A percentile compares a stretch with the other conserved stretches of the same genome.
These are phyloP conservation scores for Vaccinium myrtillus DNA, from an alignment of 148 eudicot genomes.

Conservation along the genomic window DNA sequence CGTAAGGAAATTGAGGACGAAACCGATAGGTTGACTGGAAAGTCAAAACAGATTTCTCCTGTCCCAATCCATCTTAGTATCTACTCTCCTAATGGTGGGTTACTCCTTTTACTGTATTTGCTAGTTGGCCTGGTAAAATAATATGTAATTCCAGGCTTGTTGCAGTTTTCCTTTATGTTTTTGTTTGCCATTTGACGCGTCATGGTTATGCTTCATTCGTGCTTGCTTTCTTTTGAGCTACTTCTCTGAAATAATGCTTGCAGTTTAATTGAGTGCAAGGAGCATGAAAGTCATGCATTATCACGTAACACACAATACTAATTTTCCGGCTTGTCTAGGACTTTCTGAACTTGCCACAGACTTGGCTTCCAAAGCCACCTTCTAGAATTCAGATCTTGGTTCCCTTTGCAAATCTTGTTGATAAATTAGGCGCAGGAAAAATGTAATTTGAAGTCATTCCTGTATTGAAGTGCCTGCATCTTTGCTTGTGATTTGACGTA, in stretches of 20 bases:
- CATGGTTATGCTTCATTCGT: not conserved
- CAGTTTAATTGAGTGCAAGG: not conserved
- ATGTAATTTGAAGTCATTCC: not conserved
- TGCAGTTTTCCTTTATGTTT: not conserved
- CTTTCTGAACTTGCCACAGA: not conserved
- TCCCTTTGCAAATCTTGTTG: not conserved
- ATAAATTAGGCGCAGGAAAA: not conserved
- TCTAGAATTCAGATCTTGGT: not conserved
- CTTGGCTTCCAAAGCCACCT: not conserved
- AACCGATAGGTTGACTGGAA: slow-evolving; percentile 94
- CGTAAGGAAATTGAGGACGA: slow-evolving; percentile 93
- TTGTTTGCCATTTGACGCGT: not conserved
- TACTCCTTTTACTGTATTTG: not conserved
- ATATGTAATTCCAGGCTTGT: not conserved
- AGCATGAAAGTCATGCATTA: not conserved
- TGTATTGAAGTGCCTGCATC: slow-evolving; percentile 3
- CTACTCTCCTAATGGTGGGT: slow-evolving; percentile 78
- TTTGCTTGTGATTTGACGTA: not conserved
- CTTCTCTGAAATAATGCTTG: not conserved
- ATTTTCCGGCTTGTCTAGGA: not conserved
- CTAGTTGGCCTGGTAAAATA: not conserved
- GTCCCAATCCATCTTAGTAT: slow-evolving; percentile 97
- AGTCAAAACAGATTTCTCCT: slow-evolving; percentile 85
- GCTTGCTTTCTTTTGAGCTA: not conserved
- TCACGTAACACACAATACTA: not conserved